phyloP scores from a whole-genome alignment of 164 flowering plant genomes.

The Aristolochia contorta region DNA sequence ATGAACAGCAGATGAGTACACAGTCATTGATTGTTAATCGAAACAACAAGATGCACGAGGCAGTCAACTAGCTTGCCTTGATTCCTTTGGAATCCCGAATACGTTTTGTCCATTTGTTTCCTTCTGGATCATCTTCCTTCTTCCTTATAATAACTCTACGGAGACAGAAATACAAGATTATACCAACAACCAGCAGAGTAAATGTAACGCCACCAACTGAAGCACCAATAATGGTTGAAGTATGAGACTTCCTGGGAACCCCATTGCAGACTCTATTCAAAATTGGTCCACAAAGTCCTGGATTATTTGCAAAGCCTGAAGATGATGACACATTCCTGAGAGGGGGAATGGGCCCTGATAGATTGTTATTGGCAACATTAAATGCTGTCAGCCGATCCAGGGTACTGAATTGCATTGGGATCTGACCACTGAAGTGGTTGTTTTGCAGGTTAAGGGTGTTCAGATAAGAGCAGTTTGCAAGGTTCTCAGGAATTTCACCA shows the following conservation, averaged over 20 bases:
- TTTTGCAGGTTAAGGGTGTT: conserved; percentile 51
- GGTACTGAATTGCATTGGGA: conserved; percentile 38
- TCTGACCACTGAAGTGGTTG: conserved; percentile 47
- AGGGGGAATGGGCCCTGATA: conserved; percentile 51
- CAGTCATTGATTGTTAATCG: no score
- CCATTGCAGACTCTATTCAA: conserved; percentile 18
- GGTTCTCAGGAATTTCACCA: conserved; percentile 40
- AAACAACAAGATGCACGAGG: neutral
- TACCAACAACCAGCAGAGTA: conserved; percentile 25
- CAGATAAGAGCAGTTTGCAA: conserved; percentile 45
- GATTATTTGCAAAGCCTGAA: conserved; percentile 1
- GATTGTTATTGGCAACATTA: conserved; percentile 42
- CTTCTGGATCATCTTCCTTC: conserved; percentile 71
- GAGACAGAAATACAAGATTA: conserved; percentile 24
- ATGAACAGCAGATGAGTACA: neutral
- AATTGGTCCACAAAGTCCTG: conserved; percentile 7
- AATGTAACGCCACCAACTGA: conserved; percentile 42
- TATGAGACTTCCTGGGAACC: conserved; percentile 10
- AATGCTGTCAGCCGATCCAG: conserved; percentile 44
- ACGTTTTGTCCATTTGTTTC: conserved; percentile 76
- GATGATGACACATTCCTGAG: neutral
- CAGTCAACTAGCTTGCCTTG: conserved; percentile 30
- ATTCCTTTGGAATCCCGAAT: conserved; percentile 54
- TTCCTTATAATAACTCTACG: conserved; percentile 26
- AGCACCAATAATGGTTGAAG: conserved; percentile 37